These are phyloP conservation scores for Candida lessepsii DNA, from an alignment of 805 yeast genomes.

Conservation along the genomic window DNA sequence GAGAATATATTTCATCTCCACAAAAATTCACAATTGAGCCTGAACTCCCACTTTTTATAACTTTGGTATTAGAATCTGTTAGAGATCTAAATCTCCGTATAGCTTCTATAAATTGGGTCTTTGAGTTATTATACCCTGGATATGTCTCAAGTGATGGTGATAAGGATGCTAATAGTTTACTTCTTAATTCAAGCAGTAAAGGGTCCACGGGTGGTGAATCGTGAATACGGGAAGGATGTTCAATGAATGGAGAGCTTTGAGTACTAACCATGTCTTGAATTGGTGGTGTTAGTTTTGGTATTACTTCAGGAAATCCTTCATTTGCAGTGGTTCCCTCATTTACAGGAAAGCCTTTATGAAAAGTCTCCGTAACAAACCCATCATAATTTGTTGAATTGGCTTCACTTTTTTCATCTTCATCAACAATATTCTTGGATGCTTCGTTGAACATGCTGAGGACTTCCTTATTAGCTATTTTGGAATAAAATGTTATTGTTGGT, in stretches of 20 bases:
- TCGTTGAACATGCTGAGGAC: conserved; percentile 73
- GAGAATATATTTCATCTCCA: conserved; percentile 45
- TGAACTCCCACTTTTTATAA: conserved; percentile 32
- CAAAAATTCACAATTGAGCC: conserved; percentile 45
- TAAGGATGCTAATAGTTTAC: conserved; percentile 36
- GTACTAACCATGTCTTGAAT: conserved; percentile 20
- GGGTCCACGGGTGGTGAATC: conserved; percentile 32
- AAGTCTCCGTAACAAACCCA: conserved; percentile 52
- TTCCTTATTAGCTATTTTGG: conserved; percentile 73
- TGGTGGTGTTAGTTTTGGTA: conserved; percentile 25
- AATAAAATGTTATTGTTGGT: conserved; percentile 77
- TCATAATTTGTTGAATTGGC: conserved; percentile 37
- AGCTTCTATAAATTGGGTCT: conserved; percentile 16
- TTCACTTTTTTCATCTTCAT: conserved; percentile 24
- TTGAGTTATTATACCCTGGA: conserved; percentile 29
- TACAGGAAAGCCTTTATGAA: conserved; percentile 16
- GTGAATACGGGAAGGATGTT: conserved; percentile 21
- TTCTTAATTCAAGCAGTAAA: conserved; percentile 40
- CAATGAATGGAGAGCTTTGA: conserved; percentile 50
- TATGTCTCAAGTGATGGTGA: conserved; percentile 32
- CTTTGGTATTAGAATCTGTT: conserved; percentile 34
- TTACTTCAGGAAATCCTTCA: too few species aligned
- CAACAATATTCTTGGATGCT: conserved; percentile 35
- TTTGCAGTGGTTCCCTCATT: not conserved
- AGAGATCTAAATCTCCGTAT: conserved; percentile 33